Percentiles rank a stretch among this genome's conserved stretches.
These are phyloP conservation scores for Caloboletus firmus DNA, from an alignment of 1,284 basidiomycete genomes.

Conservation along the genomic window DNA sequence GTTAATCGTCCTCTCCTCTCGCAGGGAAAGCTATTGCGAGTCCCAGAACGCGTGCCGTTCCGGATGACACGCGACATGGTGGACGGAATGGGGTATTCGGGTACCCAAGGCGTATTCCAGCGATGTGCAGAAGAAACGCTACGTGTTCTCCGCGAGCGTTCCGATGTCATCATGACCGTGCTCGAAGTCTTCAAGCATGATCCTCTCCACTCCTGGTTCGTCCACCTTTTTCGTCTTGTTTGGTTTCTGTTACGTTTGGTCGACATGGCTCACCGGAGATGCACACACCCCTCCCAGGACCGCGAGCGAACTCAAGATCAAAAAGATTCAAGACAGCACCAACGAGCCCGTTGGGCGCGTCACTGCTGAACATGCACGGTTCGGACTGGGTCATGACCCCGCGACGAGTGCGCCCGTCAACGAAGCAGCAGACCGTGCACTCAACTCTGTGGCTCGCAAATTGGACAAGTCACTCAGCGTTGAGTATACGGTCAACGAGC, in stretches of 20 bases:
- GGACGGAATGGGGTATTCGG: conserved; percentile 90
- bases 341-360: conserved; percentile 23
- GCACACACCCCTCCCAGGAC: conserved; percentile 48
- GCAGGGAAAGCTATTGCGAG: conserved; percentile 78
- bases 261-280: neutral
- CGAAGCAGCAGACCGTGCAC: conserved; percentile 88
- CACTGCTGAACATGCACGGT: conserved; percentile 23
- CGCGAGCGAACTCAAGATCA: conserved; percentile 69
- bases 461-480: conserved; percentile 84
- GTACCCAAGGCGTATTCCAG: conserved; percentile 93
- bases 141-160: conserved; percentile 82
- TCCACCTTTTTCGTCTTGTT: neutral
- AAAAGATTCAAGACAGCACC: conserved; percentile 51
- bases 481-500: conserved; percentile 91
- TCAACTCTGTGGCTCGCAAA: conserved; percentile 78
- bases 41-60: conserved; percentile 94
- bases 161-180: conserved; percentile 89
- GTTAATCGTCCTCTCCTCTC: neutral
- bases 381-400: conserved; percentile 56
- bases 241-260: neutral
- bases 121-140: conserved; percentile 94
- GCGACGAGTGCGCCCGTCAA: conserved; percentile 61
- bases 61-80: conserved; percentile 92
- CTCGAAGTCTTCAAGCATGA: conserved; percentile 98
- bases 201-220: conserved; percentile 89